Conservation (phyloP, 2,329 filamentous ascomycete genomes). For the Trichophyton schoenleinii region DNA sequence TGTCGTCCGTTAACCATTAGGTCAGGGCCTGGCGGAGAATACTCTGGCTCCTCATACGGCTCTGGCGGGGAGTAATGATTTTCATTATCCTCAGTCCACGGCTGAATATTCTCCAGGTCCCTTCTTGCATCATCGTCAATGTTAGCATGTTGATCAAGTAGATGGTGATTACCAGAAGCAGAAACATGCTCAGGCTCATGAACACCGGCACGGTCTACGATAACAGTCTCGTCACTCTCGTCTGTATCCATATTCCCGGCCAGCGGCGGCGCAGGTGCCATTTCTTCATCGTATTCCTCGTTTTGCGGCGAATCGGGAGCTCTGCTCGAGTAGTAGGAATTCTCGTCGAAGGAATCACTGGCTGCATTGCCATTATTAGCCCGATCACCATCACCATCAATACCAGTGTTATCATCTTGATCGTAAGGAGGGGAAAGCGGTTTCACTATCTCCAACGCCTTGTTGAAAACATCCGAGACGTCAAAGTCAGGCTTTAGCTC, state of each 20-base stretch:
- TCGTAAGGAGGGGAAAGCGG: constrained; percentile 43
- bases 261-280: constrained; percentile 8
- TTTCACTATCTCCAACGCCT: constrained; percentile 59
- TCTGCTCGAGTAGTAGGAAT: constrained; percentile 92
- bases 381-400: constrained; percentile 36
- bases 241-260: constrained; percentile 21
- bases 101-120: constrained; percentile 17
- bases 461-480: constrained; percentile 58
- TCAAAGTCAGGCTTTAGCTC: constrained; percentile 54
- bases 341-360: constrained; percentile 79
- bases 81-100: constrained; percentile 1
- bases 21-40: constrained; percentile 35
- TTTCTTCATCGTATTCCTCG: constrained; percentile 18
- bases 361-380: constrained; percentile 53
- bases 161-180: constrained; percentile 17
- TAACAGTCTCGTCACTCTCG: constrained; percentile 12
- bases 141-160: constrained; percentile 27
- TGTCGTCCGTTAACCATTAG: constrained; percentile 22
- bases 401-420: constrained; percentile 6
- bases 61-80: constrained; percentile 16
- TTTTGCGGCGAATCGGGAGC: constrained; percentile 59
- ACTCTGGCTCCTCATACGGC: constrained; percentile 35
- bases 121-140: constrained; percentile 21
- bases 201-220: neutral
- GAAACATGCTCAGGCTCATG: neutral